phyloP scores from a whole-genome alignment of 2,329 filamentous ascomycete genomes.

The Phoma herbarum region DNA sequence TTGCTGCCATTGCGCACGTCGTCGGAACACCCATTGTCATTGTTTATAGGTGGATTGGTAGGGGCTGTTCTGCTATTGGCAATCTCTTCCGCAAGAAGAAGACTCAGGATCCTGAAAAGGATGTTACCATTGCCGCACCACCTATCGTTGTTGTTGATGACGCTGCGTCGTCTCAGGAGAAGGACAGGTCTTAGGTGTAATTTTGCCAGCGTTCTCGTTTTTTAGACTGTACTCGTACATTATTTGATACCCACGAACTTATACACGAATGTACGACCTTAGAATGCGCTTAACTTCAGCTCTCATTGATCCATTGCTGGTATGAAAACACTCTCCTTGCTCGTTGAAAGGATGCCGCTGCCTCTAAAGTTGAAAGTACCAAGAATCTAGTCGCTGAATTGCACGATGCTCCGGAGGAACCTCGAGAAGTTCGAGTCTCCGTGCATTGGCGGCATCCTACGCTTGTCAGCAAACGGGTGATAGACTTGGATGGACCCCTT shows the following conservation, averaged over 20 bases:
- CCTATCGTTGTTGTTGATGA: slow-evolving; percentile 29
- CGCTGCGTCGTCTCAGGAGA: background rate
- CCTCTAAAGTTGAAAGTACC: background rate
- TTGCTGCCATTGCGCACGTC: slow-evolving; percentile 32
- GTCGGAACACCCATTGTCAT: slow-evolving; percentile 37
- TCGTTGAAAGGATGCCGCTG: background rate
- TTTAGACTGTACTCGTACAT: slow-evolving; percentile 3
- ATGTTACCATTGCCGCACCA: slow-evolving; percentile 28
- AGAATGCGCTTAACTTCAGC: background rate
- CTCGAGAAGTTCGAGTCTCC: too few relatives aligned
- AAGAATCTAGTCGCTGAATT: background rate
- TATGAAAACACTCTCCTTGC: background rate
- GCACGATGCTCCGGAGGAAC: background rate
- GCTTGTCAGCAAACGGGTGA: too few relatives aligned
- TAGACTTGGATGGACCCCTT: too few relatives aligned
- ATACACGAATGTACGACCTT: background rate
- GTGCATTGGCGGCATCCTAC: too few relatives aligned
- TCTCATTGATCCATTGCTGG: background rate
- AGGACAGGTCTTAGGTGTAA: slow-evolving; percentile 7
- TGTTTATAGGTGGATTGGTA: slow-evolving; percentile 28
- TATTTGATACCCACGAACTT: background rate
- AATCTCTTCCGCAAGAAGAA: slow-evolving; percentile 31
- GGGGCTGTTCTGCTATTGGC: slow-evolving; percentile 22
- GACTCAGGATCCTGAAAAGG: slow-evolving; percentile 19
- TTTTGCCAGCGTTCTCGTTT: background rate